These are phyloP conservation scores for Mytilinidion resinicola DNA, from an alignment of 495 filamentous ascomycete species.

Conservation along the genomic window DNA sequence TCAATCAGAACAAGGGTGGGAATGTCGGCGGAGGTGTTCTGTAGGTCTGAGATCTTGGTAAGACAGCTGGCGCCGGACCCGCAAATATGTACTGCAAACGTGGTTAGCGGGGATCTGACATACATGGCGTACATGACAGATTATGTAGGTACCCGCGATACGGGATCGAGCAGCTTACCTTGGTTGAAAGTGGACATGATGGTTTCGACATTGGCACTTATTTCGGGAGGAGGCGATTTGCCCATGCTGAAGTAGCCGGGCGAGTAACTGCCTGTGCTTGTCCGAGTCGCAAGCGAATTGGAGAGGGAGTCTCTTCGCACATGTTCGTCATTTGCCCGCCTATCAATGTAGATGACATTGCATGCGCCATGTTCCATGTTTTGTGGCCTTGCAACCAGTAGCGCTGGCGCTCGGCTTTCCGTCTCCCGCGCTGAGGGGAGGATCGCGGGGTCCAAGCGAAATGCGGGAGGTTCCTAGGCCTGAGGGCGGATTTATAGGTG, in stretches of 20 bases:
- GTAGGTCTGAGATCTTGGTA: constrained; percentile 26
- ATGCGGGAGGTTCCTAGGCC: constrained; percentile 1
- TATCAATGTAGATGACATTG: constrained; percentile 35
- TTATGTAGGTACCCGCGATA: background rate
- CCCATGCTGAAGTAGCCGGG: constrained; percentile 27
- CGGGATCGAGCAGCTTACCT: constrained; percentile 17
- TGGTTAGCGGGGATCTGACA: background rate
- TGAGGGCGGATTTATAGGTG: background rate
- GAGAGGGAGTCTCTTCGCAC: constrained; percentile 28
- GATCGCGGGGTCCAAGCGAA: constrained; percentile 15
- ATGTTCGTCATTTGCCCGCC: constrained; percentile 28
- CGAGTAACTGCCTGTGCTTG: constrained; percentile 19
- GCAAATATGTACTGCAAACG: constrained; percentile 27
- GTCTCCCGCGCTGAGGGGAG: constrained; percentile 26
- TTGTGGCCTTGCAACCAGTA: constrained; percentile 20
- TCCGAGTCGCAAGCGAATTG: constrained; percentile 18
- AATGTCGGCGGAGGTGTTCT: constrained; percentile 12
- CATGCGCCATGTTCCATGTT: constrained; percentile 36
- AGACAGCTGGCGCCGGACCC: constrained; percentile 26
- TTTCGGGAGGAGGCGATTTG: constrained; percentile 18
- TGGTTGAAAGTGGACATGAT: constrained; percentile 33
- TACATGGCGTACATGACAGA: background rate
- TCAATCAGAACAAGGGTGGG: constrained; percentile 32
- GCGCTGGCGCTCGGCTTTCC: constrained; percentile 12
- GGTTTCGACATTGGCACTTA: constrained; percentile 26